These are phyloP conservation scores for Coemansia sp. DNA, from an alignment of 192 early-diverging fungal genomes.

Conservation along the genomic window DNA sequence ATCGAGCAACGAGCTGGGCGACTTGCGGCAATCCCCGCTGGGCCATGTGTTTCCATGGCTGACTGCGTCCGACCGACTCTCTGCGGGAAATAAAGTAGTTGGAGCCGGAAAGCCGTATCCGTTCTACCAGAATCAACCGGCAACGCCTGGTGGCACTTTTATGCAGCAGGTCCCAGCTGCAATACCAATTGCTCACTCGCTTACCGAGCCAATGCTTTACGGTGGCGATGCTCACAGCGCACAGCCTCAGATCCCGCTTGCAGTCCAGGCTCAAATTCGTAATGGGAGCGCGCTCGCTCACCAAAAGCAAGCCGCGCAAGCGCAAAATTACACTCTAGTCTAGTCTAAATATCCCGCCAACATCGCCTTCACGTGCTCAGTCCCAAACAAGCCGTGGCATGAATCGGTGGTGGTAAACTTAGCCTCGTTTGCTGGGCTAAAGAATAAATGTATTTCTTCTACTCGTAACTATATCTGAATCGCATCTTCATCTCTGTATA, in stretches of 20 bases:
- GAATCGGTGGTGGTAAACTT: no score
- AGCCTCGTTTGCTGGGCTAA: no score
- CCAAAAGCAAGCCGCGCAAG: not conserved
- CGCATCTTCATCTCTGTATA: no score
- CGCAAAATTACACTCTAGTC: not conserved
- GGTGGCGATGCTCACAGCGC: not conserved
- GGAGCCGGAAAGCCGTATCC: not conserved
- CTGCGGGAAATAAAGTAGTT: not conserved
- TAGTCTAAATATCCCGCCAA: no score
- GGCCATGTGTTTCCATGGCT: slow-evolving; percentile 1
- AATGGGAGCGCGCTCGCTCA: slow-evolving; percentile 1
- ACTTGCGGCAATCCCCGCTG: slow-evolving; percentile 9
- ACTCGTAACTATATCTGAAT: no score
- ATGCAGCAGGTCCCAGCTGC: slow-evolving; percentile 30
- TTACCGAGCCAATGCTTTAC: slow-evolving; percentile 30
- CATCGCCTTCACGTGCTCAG: no score
- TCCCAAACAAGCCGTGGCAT: no score
- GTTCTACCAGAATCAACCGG: slow-evolving; percentile 8
- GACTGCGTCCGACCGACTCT: not conserved
- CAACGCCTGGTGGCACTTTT: not conserved
- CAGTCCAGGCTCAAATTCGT: not conserved
- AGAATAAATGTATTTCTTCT: no score
- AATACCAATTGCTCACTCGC: slow-evolving; percentile 27
- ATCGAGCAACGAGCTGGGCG: slow-evolving; percentile 15
- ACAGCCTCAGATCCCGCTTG: slow-evolving; percentile 7